phyloP scores from a whole-genome alignment of 805 yeast genomes.

The Teunomyces funiuensis region DNA sequence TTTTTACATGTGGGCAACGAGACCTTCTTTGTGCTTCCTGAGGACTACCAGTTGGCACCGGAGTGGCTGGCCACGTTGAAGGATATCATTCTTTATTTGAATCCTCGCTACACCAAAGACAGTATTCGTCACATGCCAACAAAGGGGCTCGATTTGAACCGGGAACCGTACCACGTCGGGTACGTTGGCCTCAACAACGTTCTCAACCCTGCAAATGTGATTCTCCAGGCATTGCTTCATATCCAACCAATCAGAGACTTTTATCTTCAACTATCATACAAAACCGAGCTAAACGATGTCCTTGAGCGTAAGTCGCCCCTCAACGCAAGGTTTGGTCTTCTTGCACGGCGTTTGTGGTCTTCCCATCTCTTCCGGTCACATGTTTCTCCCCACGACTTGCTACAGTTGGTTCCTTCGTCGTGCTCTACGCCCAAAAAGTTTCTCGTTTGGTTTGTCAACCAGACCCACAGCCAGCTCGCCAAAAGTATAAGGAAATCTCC shows the following conservation, averaged over 20 bases:
- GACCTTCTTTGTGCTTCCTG: constrained; percentile 63
- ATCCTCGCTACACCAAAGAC: constrained; percentile 47
- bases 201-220: constrained; percentile 50
- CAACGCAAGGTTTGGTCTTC: constrained; percentile 42
- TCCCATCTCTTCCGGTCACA: constrained; percentile 55
- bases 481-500: constrained; percentile 42
- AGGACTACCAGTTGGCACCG: constrained; percentile 41
- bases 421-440: constrained; percentile 51
- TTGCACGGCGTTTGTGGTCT: constrained; percentile 67
- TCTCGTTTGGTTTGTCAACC: constrained; percentile 52
- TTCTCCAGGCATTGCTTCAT: constrained; percentile 58
- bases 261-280: constrained; percentile 18
- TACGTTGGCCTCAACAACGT: constrained; percentile 63
- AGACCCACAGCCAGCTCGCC: constrained; percentile 42
- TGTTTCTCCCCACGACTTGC: constrained; percentile 65
- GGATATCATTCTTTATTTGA: constrained; percentile 52
- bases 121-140: constrained; percentile 31
- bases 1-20: constrained; percentile 54
- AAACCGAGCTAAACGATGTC: constrained; percentile 19
- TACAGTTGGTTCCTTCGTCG: constrained; percentile 44
- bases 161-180: constrained; percentile 56
- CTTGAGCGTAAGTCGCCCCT: constrained; percentile 23
- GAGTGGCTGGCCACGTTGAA: constrained; percentile 25
- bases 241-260: constrained; percentile 44
- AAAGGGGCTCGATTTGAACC: constrained; percentile 42